Evolutionary conservation across 306 rosid genomes (phyloP), one percentile per base, ranked within the genome.

Genomic region (Acacia melanoxylon): DNA sequence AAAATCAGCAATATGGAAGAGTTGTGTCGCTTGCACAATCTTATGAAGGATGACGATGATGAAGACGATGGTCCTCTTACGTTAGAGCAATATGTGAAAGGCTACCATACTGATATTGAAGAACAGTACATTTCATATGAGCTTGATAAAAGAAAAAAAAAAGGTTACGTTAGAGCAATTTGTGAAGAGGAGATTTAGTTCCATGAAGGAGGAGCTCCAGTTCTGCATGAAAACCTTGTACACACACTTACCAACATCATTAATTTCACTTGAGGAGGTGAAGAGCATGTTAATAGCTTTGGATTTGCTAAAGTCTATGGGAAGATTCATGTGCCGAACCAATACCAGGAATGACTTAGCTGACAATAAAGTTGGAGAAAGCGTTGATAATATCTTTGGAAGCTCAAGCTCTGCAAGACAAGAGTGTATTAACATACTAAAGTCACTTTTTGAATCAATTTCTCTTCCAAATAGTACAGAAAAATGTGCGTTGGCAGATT

Each of bases 241-340:
- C 6, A 85, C 79, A 29, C 92, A 90, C 71, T 75, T 88, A 17
- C 94, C 91, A 29, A 85, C 91, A 52, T 84, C 90, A 72, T 37
- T 56, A n/a, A 81, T 89, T 77, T 68, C 91, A n/a, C 10, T 48
- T 29, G 63, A 70, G 41, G 48, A 25, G 54, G 85, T 31, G 46
- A 85, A 70, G 35, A 67, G 72, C 13, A 90, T 88, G 81, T 33
- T 31, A 29, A 17, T 10, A 44, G 86, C 84, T 56, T 77, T 51
- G 24, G 71, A 79, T 76, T 74, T 76, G 42, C 89, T 89, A 15
- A 54, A 77, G 12, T 78, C 66, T 8, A 41, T 80, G 4, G 75
- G 77, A 82, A 72, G 71, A 79, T 75, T 69, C 11, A 10, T 89
- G 67, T 17, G 37, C 45, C 72, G 65, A 59, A 27, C 77, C 66